Conservation (phyloP, 75 land plant species). For the Pinus taeda region DNA sequence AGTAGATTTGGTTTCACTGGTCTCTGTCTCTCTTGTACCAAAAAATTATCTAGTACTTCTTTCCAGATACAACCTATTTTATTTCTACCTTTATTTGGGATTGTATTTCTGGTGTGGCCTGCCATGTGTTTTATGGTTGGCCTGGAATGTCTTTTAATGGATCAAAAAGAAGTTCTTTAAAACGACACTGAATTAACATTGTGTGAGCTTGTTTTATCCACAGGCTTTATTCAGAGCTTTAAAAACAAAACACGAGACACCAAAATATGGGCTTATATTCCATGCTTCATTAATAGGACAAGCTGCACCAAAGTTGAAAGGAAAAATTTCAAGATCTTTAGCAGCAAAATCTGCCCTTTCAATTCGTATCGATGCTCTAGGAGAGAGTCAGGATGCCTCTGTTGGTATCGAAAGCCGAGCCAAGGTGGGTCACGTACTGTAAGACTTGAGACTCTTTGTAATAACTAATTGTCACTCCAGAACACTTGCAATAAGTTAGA, state of each 20-base stretch:
- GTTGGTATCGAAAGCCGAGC: conserved; percentile 80
- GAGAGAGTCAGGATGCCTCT: conserved; percentile 69
- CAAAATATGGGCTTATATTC: conserved; percentile 95
- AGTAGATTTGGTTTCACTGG: too few species aligned
- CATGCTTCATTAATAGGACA: conserved; percentile 97
- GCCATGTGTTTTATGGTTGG: too few species aligned
- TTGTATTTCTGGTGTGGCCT: too few species aligned
- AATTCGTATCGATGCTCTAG: conserved; percentile 85
- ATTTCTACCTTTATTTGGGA: too few species aligned
- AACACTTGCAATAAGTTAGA: background rate
- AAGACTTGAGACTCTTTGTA: too few species aligned
- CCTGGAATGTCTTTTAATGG: too few species aligned
- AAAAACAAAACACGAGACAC: conserved; percentile 95
- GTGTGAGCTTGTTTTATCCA: too few species aligned
- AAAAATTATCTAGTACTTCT: too few species aligned
- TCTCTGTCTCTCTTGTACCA: too few species aligned
- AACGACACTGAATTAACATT: too few species aligned
- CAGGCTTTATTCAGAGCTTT: conserved; percentile 95
- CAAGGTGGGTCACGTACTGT: conserved; percentile 46
- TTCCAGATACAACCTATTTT: too few species aligned
- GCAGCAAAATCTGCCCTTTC: conserved; percentile 94
- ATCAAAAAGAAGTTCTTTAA: too few species aligned
- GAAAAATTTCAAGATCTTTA: conserved; percentile 89
- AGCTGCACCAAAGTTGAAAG: conserved; percentile 93
- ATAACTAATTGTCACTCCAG: background rate